Evolutionary conservation across 73 alveolate species (phyloP).

Genomic region (Loxodes magnus): DNA sequence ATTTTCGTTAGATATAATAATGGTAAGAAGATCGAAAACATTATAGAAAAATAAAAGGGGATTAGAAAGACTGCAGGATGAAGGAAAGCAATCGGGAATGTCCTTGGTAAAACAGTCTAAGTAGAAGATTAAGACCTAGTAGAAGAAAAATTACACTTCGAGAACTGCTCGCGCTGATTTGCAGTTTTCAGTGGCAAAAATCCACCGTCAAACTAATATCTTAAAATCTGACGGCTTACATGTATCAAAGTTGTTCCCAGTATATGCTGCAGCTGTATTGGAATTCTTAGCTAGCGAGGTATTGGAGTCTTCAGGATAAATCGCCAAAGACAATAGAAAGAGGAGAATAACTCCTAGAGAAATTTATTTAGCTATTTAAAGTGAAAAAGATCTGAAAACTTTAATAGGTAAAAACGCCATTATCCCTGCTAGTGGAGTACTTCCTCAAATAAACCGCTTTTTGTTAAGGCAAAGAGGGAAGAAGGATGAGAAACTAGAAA

Average conservation of each 20-base stretch:
- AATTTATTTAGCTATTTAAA: conserved; percentile 43
- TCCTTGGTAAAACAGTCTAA: too few species aligned
- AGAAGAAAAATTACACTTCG: too few species aligned
- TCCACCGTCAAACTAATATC: conserved; percentile 48
- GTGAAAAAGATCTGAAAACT: conserved; percentile 57
- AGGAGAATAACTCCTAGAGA: conserved; percentile 58
- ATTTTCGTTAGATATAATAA: too few species aligned
- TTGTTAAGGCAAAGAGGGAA: conserved; percentile 8
- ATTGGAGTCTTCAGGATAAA: conserved; percentile 62
- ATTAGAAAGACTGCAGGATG: too few species aligned
- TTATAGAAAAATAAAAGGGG: too few species aligned
- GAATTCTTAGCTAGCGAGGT: conserved; percentile 67
- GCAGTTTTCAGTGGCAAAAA: conserved; percentile 75
- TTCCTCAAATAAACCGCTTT: conserved; percentile 37
- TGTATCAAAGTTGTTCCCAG: conserved; percentile 75
- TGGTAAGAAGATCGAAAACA: too few species aligned
- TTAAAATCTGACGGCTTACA: conserved; percentile 69
- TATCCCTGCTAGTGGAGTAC: conserved; percentile 68
- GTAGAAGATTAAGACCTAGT: too few species aligned
- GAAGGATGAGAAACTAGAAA: background rate
- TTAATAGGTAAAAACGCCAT: conserved; percentile 60
- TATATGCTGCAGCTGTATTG: conserved; percentile 65
- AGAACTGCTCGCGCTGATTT: conserved; percentile 56
- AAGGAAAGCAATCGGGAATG: too few species aligned
- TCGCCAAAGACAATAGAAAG: conserved; percentile 43